Base-by-base conservation (phyloP, 192 early-diverging fungal species). In the Chytriomyces hyalinus region DNA sequence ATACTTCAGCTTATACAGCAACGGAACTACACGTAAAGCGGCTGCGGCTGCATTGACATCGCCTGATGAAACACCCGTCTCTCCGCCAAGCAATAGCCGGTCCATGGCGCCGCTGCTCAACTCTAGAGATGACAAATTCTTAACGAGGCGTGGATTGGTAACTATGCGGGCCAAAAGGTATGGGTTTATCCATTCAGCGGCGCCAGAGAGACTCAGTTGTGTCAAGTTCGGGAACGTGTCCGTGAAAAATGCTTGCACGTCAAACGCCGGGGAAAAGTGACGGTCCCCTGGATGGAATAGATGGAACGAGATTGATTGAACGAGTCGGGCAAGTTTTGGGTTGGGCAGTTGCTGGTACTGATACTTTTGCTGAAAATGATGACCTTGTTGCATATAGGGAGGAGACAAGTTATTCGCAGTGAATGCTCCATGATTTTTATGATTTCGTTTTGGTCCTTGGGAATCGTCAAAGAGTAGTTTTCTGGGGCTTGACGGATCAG, bases 201-300 rank as follows among this genome's bases (percentile, higher is more conserved):
- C 22, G 8, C 70, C 70, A 3, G 59, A 20, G 10, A 72, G 43
- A 6, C n/a, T 51, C 13, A 72, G 70, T 15, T 22, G 8, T 17
- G 50, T 65, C 50, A 72, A 43, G 46, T 61, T 53, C 26, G 70
- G 70, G 53, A 72, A 61, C 22, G 53, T 61, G 36, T 72, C 70
- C 8, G 51, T 26, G 8, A 72, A 26, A 44, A 72, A 72, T 7
- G 70, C n/a, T 61, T 72, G 70, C 22, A 72, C 51, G 48, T 72
- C 70, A 72, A 72, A 72, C 24, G 13, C 44, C 6, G 46, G 53
- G 6, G 70, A 53, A 48, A 65, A 72, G 17, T 44, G 61, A 9
- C 53, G n/a, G 36, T 72, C 70, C 0, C 13, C 17, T 3, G 70
- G 70, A 44, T 65, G 11, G 36, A 72, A 72, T 6, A 72, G 20